Conservation (phyloP, 805 yeast genomes). For the Pichia kluyveri region DNA sequence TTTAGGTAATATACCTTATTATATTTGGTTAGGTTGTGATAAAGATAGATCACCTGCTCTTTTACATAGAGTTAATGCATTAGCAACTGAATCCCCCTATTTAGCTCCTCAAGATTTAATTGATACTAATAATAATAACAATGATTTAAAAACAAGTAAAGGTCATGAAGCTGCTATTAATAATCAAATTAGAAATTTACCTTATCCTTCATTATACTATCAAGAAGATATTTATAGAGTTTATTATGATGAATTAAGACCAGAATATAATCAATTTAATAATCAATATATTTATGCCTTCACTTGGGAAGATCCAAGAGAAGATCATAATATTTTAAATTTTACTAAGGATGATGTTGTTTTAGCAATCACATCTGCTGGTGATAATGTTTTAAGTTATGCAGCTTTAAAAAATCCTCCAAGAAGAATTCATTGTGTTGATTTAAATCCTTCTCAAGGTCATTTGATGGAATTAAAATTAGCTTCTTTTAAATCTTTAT, state of each 20-base stretch:
- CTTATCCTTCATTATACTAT: slow-evolving; percentile 74
- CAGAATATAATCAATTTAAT: slow-evolving; percentile 60
- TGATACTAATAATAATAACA: slow-evolving; percentile 8
- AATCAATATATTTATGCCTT: slow-evolving; percentile 79
- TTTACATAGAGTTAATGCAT: slow-evolving; percentile 48
- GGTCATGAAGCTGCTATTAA: slow-evolving; percentile 70
- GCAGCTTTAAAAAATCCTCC: slow-evolving; percentile 69
- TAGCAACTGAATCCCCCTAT: slow-evolving; percentile 78
- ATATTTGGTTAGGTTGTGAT: slow-evolving; percentile 75
- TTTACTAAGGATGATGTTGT: slow-evolving; percentile 60
- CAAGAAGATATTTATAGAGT: slow-evolving; percentile 74
- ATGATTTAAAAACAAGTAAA: slow-evolving; percentile 40
- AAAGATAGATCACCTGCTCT: slow-evolving; percentile 44
- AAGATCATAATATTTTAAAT: slow-evolving; percentile 60
- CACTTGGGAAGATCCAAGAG: slow-evolving; percentile 88
- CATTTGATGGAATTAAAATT: slow-evolving; percentile 72
- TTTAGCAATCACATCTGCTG: slow-evolving; percentile 79
- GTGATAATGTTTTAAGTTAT: slow-evolving; percentile 70
- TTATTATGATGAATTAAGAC: slow-evolving; percentile 64
- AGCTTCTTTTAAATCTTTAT: slow-evolving; percentile 54
- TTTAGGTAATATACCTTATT: slow-evolving; percentile 72
- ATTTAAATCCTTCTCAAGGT: slow-evolving; percentile 74
- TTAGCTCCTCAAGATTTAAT: slow-evolving; percentile 45
- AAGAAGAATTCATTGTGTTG: slow-evolving; percentile 73
- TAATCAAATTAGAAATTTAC: slow-evolving; percentile 55